A percentile compares a stretch with the other conserved stretches of the same genome.
Evolutionary conservation across 345 rosid genomes (phyloP).

Genomic region (Aethionema arabicum): DNA sequence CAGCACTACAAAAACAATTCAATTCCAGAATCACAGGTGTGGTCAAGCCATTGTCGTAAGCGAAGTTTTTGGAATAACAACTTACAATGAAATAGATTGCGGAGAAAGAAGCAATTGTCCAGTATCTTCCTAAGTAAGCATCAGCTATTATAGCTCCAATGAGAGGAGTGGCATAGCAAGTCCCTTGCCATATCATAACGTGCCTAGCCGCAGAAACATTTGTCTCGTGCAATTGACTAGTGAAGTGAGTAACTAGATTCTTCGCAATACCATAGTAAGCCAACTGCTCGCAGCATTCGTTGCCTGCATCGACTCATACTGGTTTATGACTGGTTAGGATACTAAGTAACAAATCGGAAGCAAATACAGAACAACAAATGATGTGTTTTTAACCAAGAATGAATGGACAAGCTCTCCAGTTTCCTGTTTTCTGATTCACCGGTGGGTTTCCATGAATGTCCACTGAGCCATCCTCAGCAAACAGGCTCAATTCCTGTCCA

Average conservation of each 20-base stretch:
- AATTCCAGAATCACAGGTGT: slow-evolving; percentile 39
- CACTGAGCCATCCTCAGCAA: slow-evolving; percentile 52
- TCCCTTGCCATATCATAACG: slow-evolving; percentile 64
- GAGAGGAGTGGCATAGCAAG: slow-evolving; percentile 58
- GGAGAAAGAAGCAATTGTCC: slow-evolving; percentile 62
- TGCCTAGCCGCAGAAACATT: slow-evolving; percentile 43
- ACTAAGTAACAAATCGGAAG: neutral
- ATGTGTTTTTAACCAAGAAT: slow-evolving; percentile 52
- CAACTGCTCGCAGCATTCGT: slow-evolving; percentile 47
- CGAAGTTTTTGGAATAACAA: slow-evolving; percentile 38
- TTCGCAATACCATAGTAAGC: slow-evolving; percentile 47
- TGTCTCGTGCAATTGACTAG: slow-evolving; percentile 20
- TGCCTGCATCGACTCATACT: slow-evolving; percentile 14
- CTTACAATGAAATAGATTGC: slow-evolving; percentile 48
- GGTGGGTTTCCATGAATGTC: slow-evolving; percentile 64
- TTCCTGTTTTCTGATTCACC: slow-evolving; percentile 56
- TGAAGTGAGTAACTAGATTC: slow-evolving; percentile 35
- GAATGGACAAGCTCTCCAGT: slow-evolving; percentile 83
- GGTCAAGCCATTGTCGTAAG: neutral
- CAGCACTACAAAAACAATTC: slow-evolving; percentile 53
- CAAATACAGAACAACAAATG: neutral
- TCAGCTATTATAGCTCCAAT: slow-evolving; percentile 62
- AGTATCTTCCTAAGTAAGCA: slow-evolving; percentile 60
- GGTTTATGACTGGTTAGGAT: neutral
- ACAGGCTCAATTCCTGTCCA: too few species aligned